Conservation (phyloP, 2,329 filamentous ascomycete genomes). For the Trichoderma gracile region DNA sequence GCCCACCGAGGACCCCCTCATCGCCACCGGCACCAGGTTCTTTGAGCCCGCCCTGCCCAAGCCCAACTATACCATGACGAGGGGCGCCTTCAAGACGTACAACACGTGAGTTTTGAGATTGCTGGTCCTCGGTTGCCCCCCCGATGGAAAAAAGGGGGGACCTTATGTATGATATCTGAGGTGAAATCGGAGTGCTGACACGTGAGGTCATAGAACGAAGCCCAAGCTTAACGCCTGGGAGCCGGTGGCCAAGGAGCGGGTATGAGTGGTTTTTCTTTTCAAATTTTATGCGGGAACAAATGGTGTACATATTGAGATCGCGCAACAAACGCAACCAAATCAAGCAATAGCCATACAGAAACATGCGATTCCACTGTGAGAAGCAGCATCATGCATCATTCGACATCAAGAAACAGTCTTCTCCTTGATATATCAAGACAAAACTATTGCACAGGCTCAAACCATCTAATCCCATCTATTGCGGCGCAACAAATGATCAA, state of each 20-base stretch:
- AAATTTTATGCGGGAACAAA: background rate
- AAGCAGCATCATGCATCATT: background rate
- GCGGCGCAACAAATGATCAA: conserved; percentile 25
- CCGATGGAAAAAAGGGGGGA: too few relatives aligned
- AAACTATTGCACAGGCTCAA: conserved; percentile 1
- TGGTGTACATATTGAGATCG: conserved; percentile 37
- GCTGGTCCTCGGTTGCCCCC: background rate
- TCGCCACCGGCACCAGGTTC: conserved; percentile 64
- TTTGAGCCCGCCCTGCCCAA: conserved; percentile 76
- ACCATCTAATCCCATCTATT: conserved; percentile 26
- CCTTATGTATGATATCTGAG: background rate
- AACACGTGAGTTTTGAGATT: conserved; percentile 71
- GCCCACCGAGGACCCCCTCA: conserved; percentile 71
- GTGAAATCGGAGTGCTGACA: conserved; percentile 26
- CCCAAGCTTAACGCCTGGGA: conserved; percentile 57
- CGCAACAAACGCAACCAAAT: conserved; percentile 10
- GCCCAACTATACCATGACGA: conserved; percentile 72
- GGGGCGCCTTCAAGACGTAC: conserved; percentile 87
- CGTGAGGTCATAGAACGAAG: conserved; percentile 47
- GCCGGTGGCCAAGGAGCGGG: conserved; percentile 44
- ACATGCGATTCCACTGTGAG: background rate
- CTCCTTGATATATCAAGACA: background rate
- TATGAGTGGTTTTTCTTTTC: conserved; percentile 30
- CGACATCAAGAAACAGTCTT: background rate
- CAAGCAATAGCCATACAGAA: conserved; percentile 5